Conservation (phyloP, 768 basidiomycete species). For the Xerocomus spinulosus region DNA sequence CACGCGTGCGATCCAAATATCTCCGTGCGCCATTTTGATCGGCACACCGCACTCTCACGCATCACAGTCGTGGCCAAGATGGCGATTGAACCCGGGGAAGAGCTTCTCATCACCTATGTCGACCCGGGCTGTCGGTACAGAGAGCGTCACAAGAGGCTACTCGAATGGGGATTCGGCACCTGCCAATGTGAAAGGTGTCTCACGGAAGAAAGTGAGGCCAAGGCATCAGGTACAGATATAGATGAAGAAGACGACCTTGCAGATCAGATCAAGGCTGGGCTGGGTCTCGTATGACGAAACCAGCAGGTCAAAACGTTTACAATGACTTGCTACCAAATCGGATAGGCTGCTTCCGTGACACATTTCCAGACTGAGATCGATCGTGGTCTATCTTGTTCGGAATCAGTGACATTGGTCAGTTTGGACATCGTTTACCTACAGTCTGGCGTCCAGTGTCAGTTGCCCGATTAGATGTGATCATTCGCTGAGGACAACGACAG, state of each 20-base stretch:
- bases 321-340: too few species aligned
- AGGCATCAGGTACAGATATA: conserved; percentile 1
- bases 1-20: conserved; percentile 79
- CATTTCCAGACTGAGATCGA: too few species aligned
- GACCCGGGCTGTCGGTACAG: conserved; percentile 44
- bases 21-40: conserved; percentile 73
- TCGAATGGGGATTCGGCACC: conserved; percentile 71
- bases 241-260: conserved; percentile 44
- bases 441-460: too few species aligned
- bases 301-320: too few species aligned
- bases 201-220: conserved; percentile 44
- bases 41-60: conserved; percentile 61
- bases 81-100: conserved; percentile 64
- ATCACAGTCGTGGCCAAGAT: conserved; percentile 70
- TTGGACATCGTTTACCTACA: too few species aligned
- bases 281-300: conserved; percentile 52
- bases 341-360: too few species aligned
- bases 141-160: conserved; percentile 48
- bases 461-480: too few species aligned
- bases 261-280: conserved; percentile 57
- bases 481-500: too few species aligned
- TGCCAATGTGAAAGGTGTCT: conserved; percentile 69
- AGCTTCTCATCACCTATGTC: conserved; percentile 76
- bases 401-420: too few species aligned
- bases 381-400: too few species aligned